Conservation (phyloP, 1,284 basidiomycete genomes). For the Wallemia hederae region DNA sequence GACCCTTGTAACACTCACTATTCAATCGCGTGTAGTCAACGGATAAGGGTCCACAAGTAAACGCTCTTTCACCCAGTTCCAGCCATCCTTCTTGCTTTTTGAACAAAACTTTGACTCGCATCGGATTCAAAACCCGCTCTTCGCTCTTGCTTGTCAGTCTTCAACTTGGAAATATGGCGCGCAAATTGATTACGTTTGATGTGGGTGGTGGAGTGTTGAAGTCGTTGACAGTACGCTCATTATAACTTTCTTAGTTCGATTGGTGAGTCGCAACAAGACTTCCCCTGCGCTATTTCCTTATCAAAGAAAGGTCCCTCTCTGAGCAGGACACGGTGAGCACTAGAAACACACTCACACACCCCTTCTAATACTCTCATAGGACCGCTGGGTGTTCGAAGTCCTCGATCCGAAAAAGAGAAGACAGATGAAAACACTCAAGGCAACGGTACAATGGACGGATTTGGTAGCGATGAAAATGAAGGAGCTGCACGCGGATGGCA, state of each 20-base stretch:
- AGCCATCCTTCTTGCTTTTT: neutral
- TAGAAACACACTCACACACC: neutral
- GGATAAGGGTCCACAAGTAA: neutral
- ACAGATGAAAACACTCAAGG: slow-evolving; percentile 42
- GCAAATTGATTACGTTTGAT: neutral
- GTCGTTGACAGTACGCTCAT: neutral
- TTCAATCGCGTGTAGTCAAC: neutral
- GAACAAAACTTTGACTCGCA: neutral
- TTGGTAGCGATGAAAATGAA: slow-evolving; percentile 46
- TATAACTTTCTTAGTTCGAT: neutral
- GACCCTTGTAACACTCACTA: neutral
- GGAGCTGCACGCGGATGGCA: slow-evolving; percentile 37
- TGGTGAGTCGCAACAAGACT: neutral
- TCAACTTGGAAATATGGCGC: neutral
- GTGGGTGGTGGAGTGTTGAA: neutral
- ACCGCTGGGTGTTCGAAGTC: slow-evolving; percentile 85
- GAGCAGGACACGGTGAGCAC: slow-evolving; percentile 51
- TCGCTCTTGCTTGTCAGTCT: too few species aligned
- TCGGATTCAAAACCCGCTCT: too few species aligned
- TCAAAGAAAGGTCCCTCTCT: slow-evolving; percentile 34
- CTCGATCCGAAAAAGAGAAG: slow-evolving; percentile 56
- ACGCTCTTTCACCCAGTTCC: neutral
- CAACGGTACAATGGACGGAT: slow-evolving; percentile 64
- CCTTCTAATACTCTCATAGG: too few species aligned
- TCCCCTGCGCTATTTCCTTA: neutral